Base-by-base conservation (phyloP, 176 grass and related monocot genomes). In the Carex parvula region DNA sequence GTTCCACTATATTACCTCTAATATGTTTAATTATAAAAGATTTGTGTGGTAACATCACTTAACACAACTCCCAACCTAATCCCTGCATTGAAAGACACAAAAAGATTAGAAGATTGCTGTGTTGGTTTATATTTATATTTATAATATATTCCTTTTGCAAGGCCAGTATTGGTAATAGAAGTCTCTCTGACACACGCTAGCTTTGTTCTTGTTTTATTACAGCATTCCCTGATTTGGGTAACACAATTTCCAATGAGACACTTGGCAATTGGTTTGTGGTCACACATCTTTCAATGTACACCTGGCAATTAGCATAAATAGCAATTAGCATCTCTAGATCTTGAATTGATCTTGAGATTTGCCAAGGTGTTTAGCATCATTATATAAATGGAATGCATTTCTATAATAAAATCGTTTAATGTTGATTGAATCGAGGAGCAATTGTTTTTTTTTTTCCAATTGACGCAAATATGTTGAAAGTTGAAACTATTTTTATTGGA, bases 171-270 rank as follows among this genome's bases (percentile, higher is more conserved):
- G 22, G 68, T n/a, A 29, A 44, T 8, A 44, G 39, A 41, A 44
- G 67, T 42, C 68, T 74, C 70, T 74, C 20, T 26, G 41, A 74
- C 70, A 52, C 70, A 39, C 37, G 37, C 37, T 6, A 39, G 0
- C 37, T 39, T 39, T 39, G 37, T 39, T 39, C 37, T 39, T 39
- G 5, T 39, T 26, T 62, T 24, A 62, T 26, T 21, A 62, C 60
- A 62, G 1, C 2, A 62, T 21, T 62, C 8, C 52, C 52, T 81
- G 29, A 22, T 35, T 81, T 82, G 59, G 59, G 9, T 21, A 66
- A 39, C 57, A 81, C 78, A 60, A 42, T 7, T 82, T 66, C 29
- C 55, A 53, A 82, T 4, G 61, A 10, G 59, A 82, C 80, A 82
- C 39, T 52, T 82, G 61, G 80, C 79, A 81, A 15, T 60, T 82